Conservation (phyloP, 1,139 yeast genomes). For the Magnusiomyces ingens region DNA sequence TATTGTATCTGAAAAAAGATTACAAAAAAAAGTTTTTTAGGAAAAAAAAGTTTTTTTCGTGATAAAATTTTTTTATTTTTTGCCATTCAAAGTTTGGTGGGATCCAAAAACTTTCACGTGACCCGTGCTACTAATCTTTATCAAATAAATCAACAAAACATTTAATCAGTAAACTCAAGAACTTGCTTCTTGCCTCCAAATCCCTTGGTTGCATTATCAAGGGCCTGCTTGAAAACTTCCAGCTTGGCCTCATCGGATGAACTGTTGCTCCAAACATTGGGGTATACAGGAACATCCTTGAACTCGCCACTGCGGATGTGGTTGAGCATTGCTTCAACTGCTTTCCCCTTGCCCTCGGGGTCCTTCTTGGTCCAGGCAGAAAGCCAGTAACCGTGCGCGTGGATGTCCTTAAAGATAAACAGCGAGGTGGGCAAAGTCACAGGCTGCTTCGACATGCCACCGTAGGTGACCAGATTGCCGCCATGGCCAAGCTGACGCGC, state of each 20-base stretch:
- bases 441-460: conserved; percentile 97
- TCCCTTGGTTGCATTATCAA: conserved; percentile 40
- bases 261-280: conserved; percentile 39
- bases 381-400: conserved; percentile 90
- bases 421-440: conserved; percentile 81
- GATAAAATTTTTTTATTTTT: no score
- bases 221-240: conserved; percentile 46
- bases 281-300: conserved; percentile 54
- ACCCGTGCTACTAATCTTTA: no score
- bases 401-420: conserved; percentile 81
- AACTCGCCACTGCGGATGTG: conserved; percentile 41
- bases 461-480: conserved; percentile 76
- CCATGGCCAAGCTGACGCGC: conserved; percentile 77
- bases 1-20: no score
- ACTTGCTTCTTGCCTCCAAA: conserved; percentile 38
- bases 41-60: no score
- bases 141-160: not conserved
- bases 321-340: conserved; percentile 54
- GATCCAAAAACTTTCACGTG: no score
- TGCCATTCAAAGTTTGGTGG: no score
- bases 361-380: conserved; percentile 66
- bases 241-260: conserved; percentile 46
- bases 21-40: no score
- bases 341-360: conserved; percentile 53
- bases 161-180: conserved; percentile 19